Evolutionary conservation across 305 asterid species (phyloP).

Genomic region (Solanum hybrid): DNA sequence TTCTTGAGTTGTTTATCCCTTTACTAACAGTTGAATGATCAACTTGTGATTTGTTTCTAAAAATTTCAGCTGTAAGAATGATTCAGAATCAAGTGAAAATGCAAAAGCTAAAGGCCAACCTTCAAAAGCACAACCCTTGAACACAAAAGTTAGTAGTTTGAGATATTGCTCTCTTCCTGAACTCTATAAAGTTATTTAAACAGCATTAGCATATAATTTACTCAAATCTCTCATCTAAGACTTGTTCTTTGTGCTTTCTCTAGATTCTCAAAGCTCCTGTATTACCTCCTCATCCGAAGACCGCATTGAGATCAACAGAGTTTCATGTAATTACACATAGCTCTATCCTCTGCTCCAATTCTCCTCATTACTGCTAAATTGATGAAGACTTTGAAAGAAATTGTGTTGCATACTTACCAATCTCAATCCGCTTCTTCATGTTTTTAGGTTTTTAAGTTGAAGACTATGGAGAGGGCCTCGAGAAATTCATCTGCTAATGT

Average conservation of each 20-base stretch:
- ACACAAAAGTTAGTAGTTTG: slow-evolving; percentile 51
- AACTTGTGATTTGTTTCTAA: background rate
- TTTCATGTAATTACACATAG: slow-evolving; percentile 38
- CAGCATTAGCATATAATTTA: background rate
- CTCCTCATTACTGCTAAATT: background rate
- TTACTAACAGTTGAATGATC: background rate
- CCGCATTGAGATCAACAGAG: slow-evolving; percentile 27
- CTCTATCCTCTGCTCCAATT: background rate
- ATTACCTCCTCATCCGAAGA: slow-evolving; percentile 25
- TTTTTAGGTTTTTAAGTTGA: slow-evolving; percentile 46
- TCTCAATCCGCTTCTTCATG: slow-evolving; percentile 3
- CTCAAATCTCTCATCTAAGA: background rate
- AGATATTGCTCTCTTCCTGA: background rate
- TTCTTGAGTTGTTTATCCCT: background rate
- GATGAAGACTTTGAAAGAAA: background rate
- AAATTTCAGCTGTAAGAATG: background rate
- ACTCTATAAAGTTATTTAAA: background rate
- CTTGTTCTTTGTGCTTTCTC: slow-evolving; percentile 4
- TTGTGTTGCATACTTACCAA: background rate
- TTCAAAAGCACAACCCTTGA: slow-evolving; percentile 31
- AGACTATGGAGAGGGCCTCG: slow-evolving; percentile 5
- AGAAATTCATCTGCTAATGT: slow-evolving; percentile 19
- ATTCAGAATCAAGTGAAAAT: background rate
- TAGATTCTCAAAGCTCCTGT: slow-evolving; percentile 33
- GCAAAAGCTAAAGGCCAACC: slow-evolving; percentile 9